phyloP scores from a whole-genome alignment of 352 stramenopile genomes.

The Aphanomyces astaci region DNA sequence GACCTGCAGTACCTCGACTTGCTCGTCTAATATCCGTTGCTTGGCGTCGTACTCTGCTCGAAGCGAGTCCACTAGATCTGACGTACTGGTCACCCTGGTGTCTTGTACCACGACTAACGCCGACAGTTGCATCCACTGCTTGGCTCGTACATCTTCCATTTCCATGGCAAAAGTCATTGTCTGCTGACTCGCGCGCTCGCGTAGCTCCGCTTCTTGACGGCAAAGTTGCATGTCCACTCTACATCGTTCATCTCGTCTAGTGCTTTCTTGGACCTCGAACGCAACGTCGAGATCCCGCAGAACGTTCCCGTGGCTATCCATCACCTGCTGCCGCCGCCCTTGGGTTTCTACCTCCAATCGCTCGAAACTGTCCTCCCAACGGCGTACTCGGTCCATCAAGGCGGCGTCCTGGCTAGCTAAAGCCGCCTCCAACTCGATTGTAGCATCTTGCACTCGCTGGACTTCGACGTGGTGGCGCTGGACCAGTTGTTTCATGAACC shows the following conservation, averaged over 20 bases:
- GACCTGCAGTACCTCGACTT: not conserved
- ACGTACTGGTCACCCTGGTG: not conserved
- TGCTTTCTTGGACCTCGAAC: slow-evolving; percentile 2
- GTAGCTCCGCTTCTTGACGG: too few relatives aligned
- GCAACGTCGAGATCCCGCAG: not conserved
- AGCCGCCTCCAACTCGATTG: not conserved
- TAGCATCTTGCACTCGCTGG: not conserved
- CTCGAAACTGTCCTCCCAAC: not conserved
- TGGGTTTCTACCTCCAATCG: not conserved
- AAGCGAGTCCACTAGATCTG: not conserved
- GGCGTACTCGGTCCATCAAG: not conserved
- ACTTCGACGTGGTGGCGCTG: not conserved
- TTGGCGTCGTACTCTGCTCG: not conserved
- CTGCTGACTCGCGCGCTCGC: too few relatives aligned
- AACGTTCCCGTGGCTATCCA: not conserved
- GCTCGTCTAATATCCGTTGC: not conserved
- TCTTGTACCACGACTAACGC: not conserved
- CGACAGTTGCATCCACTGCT: not conserved
- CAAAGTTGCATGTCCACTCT: too few relatives aligned
- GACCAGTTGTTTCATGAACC: slow-evolving; percentile 6
- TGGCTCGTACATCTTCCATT: not conserved
- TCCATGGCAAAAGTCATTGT: not conserved
- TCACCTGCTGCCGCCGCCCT: slow-evolving; percentile 7
- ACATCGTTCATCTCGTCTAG: not conserved
- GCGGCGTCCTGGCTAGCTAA: not conserved